Base-by-base conservation (phyloP, 2,329 filamentous ascomycete species). In the Sclerotinia spermophila region DNA sequence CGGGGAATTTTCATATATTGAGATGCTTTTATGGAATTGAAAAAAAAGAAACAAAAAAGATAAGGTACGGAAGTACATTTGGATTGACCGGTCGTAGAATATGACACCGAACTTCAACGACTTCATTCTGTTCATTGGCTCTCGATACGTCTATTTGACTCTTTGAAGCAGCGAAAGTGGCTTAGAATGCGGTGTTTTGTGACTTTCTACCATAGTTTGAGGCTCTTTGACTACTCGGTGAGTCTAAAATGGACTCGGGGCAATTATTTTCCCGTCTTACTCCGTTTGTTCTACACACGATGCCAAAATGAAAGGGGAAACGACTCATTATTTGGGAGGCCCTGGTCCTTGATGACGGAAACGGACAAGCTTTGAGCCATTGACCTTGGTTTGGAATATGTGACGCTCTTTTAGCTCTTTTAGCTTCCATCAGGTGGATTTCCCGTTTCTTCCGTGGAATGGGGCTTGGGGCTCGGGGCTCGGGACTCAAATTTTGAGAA, bases 191-290 rank as follows among this genome's bases (percentile, higher is more conserved):
- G 30, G 8, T 51, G 17, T 27, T 38, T 64, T 8, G 0, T 1
- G 4, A 19, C 61, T 17, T 58, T 58, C 65, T n/a, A 8, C 51
- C 38, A 56, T 53, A 33, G 8, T 10, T 24, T 60, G 66, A 42
- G 66, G 53, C 66, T 68, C 66, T 68, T 38, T n/a, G 2, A 60
- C 13, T 59, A 67, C 38, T 67, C 53, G 65, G 65, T 67, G 65
- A 67, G 51, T 44, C 19, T 5, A 44, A 44, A 44, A 40, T 42
- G 51, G 65, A 56, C 30, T 58, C 38, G 65, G 65, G n/a, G 27
- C 21, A 24, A 58, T 58, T 35, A 30, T 58, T 44, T 1, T 15
- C 35, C 65, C 60, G 65, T 58, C 65, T 59, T 67, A 58, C 27
- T 33, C 7, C n/a, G 61, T 65, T 27, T 42, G 44, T 30, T n/a